Conservation (phyloP, 2,329 filamentous ascomycete genomes). For the Colletotrichum melonis region DNA sequence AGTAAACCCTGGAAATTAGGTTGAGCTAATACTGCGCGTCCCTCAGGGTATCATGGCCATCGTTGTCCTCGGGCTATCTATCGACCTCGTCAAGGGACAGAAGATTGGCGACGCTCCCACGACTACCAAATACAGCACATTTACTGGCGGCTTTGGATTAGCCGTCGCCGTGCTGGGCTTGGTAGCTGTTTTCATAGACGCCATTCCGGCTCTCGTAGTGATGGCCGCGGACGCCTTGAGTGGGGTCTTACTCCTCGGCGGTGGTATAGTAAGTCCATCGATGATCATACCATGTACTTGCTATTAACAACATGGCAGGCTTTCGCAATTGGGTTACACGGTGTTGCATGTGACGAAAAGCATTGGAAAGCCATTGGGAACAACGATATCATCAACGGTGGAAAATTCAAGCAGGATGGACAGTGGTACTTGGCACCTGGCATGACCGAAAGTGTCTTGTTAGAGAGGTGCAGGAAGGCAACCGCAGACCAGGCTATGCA, state of each 20-base stretch:
- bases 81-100: conserved; percentile 16
- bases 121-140: conserved; percentile 22
- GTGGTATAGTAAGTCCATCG: conserved; percentile 27
- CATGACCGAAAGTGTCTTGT: background rate
- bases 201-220: conserved; percentile 20
- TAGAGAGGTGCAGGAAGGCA: conserved; percentile 23
- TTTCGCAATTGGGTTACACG: conserved; percentile 18
- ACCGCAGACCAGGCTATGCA: conserved; percentile 29
- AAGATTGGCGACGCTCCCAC: conserved; percentile 15
- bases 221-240: conserved; percentile 28
- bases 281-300: background rate
- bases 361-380: rapidly evolving
- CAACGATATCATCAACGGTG: conserved; percentile 20
- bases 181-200: conserved; percentile 19
- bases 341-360: background rate
- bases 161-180: conserved; percentile 17
- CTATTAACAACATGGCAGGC: background rate
- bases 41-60: conserved; percentile 28
- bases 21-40: background rate
- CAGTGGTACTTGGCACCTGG: background rate
- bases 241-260: conserved; percentile 22
- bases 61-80: conserved; percentile 27
- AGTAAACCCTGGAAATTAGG: background rate
- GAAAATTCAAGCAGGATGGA: background rate
- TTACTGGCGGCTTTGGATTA: conserved; percentile 27